Percentiles rank a stretch among this genome's conserved stretches.
phyloP scores from a whole-genome alignment of 352 stramenopile species.

The Sclerospora graminicola region DNA sequence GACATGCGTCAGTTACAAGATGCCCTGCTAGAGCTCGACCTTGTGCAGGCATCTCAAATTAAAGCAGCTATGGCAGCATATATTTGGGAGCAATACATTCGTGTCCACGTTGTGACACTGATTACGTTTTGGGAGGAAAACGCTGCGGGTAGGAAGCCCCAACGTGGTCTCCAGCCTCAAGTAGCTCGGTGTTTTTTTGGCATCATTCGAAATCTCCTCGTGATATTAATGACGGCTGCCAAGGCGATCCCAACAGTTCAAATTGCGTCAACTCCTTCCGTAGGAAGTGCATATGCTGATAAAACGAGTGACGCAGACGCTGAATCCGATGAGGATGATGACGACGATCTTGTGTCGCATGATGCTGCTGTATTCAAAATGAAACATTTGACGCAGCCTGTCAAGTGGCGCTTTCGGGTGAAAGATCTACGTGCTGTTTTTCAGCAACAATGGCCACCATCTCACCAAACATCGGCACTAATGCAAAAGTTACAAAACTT shows the following conservation, averaged over 20 bases:
- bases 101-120: constrained; percentile 68
- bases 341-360: constrained; percentile 9
- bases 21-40: constrained; percentile 53
- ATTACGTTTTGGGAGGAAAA: constrained; percentile 80
- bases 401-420: constrained; percentile 38
- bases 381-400: constrained; percentile 29
- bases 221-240: constrained; percentile 27
- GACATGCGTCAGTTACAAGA: constrained; percentile 80
- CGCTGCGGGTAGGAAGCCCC: constrained; percentile 45
- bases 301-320: neutral
- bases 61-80: constrained; percentile 55
- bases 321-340: constrained; percentile 23
- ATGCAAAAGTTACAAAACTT: constrained; percentile 37
- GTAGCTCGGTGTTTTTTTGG: constrained; percentile 67
- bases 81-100: constrained; percentile 79
- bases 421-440: constrained; percentile 41
- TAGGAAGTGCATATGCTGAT: too few species aligned
- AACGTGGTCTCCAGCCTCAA: constrained; percentile 64
- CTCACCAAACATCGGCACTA: constrained; percentile 32
- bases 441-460: constrained; percentile 43
- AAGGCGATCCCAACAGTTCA: constrained; percentile 11
- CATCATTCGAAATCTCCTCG: constrained; percentile 58
- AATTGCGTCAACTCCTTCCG: neutral
- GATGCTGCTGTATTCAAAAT: constrained; percentile 25
- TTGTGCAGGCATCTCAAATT: constrained; percentile 23